phyloP scores from a whole-genome alignment of 2,329 filamentous ascomycete species.

The Xylariales sp. region DNA sequence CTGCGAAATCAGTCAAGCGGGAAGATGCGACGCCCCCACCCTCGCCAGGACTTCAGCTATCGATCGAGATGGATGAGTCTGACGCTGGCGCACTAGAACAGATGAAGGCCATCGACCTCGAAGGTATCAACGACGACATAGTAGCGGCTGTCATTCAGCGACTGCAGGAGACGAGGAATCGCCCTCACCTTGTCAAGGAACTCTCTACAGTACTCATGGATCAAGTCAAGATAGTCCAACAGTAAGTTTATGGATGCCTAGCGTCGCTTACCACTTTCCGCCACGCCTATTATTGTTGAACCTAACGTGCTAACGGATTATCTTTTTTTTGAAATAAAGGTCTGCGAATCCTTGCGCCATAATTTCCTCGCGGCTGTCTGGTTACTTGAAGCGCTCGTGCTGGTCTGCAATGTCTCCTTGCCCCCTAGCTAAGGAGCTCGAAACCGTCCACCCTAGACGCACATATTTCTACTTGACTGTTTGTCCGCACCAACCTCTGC shows the following conservation, averaged over 20 bases:
- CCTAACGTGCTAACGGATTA: conserved; percentile 12
- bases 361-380: conserved; percentile 85
- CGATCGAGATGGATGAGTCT: conserved; percentile 35
- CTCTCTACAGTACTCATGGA: conserved; percentile 75
- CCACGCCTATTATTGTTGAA: not conserved
- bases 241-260: conserved; percentile 59
- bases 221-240: conserved; percentile 78
- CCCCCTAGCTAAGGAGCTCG: conserved; percentile 87
- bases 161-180: conserved; percentile 83
- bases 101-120: conserved; percentile 63
- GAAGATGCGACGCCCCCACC: conserved; percentile 73
- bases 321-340: conserved; percentile 51
- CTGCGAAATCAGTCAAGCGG: conserved; percentile 38
- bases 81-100: conserved; percentile 22
- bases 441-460: conserved; percentile 86
- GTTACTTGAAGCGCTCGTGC: conserved; percentile 81
- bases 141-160: conserved; percentile 87
- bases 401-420: conserved; percentile 78
- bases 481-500: conserved; percentile 77
- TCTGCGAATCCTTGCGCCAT: conserved; percentile 95
- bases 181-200: conserved; percentile 92
- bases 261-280: too few species aligned
- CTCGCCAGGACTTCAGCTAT: conserved; percentile 53
- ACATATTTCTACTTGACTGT: conserved; percentile 96
- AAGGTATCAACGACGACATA: conserved; percentile 89